A percentile compares a stretch with the other conserved stretches of the same genome.
Conservation (phyloP, 2,329 filamentous ascomycete species). For the Ceratocystiopsis sp. region DNA sequence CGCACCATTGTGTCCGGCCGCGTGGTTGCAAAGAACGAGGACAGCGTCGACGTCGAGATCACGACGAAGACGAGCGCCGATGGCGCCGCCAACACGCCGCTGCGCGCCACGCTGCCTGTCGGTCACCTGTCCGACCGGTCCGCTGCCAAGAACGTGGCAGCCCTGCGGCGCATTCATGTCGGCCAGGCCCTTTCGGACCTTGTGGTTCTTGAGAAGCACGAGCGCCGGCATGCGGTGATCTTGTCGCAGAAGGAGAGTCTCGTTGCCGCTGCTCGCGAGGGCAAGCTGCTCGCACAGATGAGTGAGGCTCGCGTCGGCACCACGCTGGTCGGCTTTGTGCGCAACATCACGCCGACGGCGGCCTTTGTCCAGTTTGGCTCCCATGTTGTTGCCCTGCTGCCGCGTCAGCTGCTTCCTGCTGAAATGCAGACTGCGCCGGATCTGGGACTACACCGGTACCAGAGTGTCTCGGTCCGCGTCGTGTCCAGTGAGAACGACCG, state of each 20-base stretch:
- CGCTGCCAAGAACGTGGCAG: slow-evolving; percentile 55
- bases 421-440: slow-evolving; percentile 47
- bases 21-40: slow-evolving; percentile 64
- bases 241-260: slow-evolving; percentile 74
- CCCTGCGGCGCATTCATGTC: slow-evolving; percentile 65
- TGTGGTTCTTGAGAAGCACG: slow-evolving; percentile 74
- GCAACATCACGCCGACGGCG: slow-evolving; percentile 65
- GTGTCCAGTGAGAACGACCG: slow-evolving; percentile 55
- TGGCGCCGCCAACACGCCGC: slow-evolving; percentile 25
- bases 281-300: slow-evolving; percentile 53
- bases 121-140: slow-evolving; percentile 79
- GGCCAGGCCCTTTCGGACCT: slow-evolving; percentile 70
- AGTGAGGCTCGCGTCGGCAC: slow-evolving; percentile 55
- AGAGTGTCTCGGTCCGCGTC: slow-evolving; percentile 59
- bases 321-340: slow-evolving; percentile 61
- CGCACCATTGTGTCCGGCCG: slow-evolving; percentile 53
- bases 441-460: slow-evolving; percentile 63
- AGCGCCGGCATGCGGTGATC: slow-evolving; percentile 55
- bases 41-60: slow-evolving; percentile 63
- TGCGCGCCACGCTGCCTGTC: slow-evolving; percentile 62
- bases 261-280: slow-evolving; percentile 54
- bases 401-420: slow-evolving; percentile 59
- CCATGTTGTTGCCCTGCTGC: slow-evolving; percentile 59
- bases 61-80: slow-evolving; percentile 14
- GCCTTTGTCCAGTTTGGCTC: slow-evolving; percentile 81